Evolutionary conservation across 805 yeast species (phyloP), one percentile per base, ranked within the genome.

Genomic region (Kuraishia molischiana): DNA sequence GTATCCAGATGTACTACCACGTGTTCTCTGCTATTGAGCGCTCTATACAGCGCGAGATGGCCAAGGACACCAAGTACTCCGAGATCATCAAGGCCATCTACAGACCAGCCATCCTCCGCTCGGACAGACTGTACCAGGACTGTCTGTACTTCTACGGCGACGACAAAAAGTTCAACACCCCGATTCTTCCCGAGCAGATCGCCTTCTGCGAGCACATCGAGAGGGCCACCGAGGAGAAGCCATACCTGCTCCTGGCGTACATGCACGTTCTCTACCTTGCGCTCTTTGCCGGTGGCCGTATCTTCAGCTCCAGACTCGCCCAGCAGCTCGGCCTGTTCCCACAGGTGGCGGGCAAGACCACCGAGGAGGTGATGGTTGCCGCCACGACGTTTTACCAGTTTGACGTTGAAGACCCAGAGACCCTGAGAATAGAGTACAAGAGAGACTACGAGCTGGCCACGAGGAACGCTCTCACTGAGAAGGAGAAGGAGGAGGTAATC

Each of bases 241-340:
- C 95, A 5, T 74, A 81, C 47, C 57, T 83, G 17, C 57, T 85
- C 28, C 63, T 85, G 34, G 92, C 95, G 4, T 85, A 85, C 56
- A 74, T 85, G 63, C 95, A 85, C 54, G 92, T 83, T 35, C 69
- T 85, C 75, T 85, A 85, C 58, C 61, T 85, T 51, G 95, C 92
- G 0, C 67, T 85, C 36, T 85, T 85, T 62, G 95, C 95, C 2
- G 95, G 95, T 36, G 95, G 94, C 14, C 67, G 78, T 44, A 66
- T 85, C 24, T 69, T 85, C 74, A 64, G 79, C 42, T 77, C 87
- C 0, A 72, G 77, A 14, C 58, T 85, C 21, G 64, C 78, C 36
- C 74, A 70, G 49, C 79, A 86, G 19, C 61, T 79, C 4, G 85
- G 87, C 2, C 58, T 84, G 39, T 82, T 83, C 67, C 94, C 95